Evolutionary conservation across 192 early-diverging fungal species (phyloP), one percentile per base, ranked within the genome.

Genomic region (Powellomyces hirtus): DNA sequence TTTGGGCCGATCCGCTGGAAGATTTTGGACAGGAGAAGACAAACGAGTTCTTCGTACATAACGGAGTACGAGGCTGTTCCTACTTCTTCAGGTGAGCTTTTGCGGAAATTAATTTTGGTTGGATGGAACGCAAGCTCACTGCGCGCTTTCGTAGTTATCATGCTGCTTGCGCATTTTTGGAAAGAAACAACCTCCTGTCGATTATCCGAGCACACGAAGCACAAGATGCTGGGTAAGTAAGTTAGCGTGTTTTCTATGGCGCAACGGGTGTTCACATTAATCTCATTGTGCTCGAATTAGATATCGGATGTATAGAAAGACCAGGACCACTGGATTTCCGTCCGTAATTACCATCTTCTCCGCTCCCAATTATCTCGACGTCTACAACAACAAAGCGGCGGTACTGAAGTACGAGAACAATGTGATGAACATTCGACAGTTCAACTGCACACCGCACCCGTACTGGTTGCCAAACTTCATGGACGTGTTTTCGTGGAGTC

Each of bases 381-480:
- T 97, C 10, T 98, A 98, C 79, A 96, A 96, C 80, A 98, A 98
- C 84, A 98, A 98, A 80, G 96, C 94, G 37, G 96, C 96, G 26
- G 91, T 98, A 26, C 76, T 98, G 38, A 98, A 98, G 73, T 98
- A 98, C 74, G 96, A 98, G 77, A 95, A 96, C 81, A 98, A 98
- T 63, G 93, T 98, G 34, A 96, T 98, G 94, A 98, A 98, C 83
- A 98, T 98, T 77, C 89, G 96, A 45, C 94, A 97, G 75, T 92
- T 89, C 70, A 94, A 94, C 77, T 92, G 88, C 71, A 94, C 92
- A 20, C 92, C 96, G 34, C 94, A 98, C 70, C 94, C 96, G 38
- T 98, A 98, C 80, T 97, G 95, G 94, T 76, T 98, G 62, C 96
- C 94, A 31, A 97, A 98, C 79, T 98, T 98, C 68, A 95, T 98